Base-by-base conservation (phyloP, 768 basidiomycete species). In the Boletus fagicola region DNA sequence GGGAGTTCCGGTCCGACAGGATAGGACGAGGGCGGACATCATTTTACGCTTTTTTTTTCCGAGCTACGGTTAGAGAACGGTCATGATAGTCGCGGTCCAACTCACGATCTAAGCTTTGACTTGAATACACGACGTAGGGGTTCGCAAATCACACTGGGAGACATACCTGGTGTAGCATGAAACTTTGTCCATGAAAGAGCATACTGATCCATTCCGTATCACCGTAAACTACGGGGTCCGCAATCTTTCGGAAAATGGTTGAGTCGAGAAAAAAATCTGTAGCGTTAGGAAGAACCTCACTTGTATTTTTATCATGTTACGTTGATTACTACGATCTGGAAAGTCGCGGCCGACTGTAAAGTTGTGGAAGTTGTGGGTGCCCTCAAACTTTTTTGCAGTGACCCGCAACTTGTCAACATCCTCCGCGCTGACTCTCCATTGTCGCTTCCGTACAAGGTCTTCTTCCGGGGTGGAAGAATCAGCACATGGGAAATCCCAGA, bases 301-400 rank as follows among this genome's bases (percentile, higher is more conserved):
- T 72, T 92, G 86, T 3, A 98, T 85, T 51, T 79, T 82, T 64
- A 92, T 91, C 87, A 99, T 95, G 69, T 84, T 81, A n/a, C 97
- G 80, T 64, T 87, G 82, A 63, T 88, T 88, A 57, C 89, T 91
- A 20, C 84, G 80, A 69, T 98, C 96, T 6, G 80, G 74, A 72
- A 89, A 94, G 48, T 92, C 92, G 46, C 89, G 84, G 2, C 86
- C 90, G 51, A 98, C 85, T 0, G 97, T 98, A 66, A 95, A 98
- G 69, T 98, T 98, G 73, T 97, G 94, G 72, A 96, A 99, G 72
- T 98, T 98, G 73, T 97, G 94, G 3, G 92, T 92, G 8, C 92
- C 95, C 62, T 89, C 81, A 66, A 85, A 98, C 65, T 79, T 83
- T 51, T 78, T 76, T 5, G 86, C 83, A 2, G 82, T 72, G 15